Conservation (phyloP, 2,329 filamentous ascomycete species). For the Sphaerulina musiva region DNA sequence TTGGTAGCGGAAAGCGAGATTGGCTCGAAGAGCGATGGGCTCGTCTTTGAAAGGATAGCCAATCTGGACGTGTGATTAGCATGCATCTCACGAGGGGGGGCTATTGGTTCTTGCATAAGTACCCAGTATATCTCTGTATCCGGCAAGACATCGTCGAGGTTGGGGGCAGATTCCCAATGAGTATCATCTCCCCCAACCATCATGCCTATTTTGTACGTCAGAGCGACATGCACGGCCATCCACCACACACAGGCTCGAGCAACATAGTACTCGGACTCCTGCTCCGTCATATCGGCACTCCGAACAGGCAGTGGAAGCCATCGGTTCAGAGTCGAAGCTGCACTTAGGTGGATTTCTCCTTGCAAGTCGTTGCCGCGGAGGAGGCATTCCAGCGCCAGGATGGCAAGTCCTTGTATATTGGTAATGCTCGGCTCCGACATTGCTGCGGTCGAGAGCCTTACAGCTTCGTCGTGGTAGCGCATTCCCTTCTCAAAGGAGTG, state of each 20-base stretch:
- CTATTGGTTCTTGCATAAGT: background rate
- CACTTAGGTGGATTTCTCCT: background rate
- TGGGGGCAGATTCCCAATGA: background rate
- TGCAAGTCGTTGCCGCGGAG: conserved; percentile 2
- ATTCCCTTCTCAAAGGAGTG: background rate
- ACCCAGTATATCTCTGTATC: conserved; percentile 3
- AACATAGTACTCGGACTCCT: background rate
- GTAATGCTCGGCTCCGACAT: background rate
- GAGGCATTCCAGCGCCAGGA: conserved; percentile 3
- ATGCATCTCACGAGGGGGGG: background rate
- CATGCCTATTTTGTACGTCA: conserved; percentile 7
- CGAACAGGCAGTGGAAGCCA: background rate
- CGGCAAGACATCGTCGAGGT: background rate
- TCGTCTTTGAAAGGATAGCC: conserved; percentile 1
- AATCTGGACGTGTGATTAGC: background rate
- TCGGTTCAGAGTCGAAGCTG: background rate
- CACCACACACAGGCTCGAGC: conserved; percentile 6
- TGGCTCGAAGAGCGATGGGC: conserved; percentile 1
- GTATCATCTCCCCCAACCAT: conserved; percentile 2
- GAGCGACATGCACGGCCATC: conserved; percentile 4
- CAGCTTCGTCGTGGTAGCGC: conserved; percentile 4
- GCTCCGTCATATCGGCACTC: background rate
- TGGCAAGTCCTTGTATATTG: conserved; percentile 5
- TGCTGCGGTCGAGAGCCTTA: background rate
- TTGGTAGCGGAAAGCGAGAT: conserved; percentile 1